Base-by-base conservation (phyloP, 2,329 filamentous ascomycete species). In the Ceratocystis albifundus region DNA sequence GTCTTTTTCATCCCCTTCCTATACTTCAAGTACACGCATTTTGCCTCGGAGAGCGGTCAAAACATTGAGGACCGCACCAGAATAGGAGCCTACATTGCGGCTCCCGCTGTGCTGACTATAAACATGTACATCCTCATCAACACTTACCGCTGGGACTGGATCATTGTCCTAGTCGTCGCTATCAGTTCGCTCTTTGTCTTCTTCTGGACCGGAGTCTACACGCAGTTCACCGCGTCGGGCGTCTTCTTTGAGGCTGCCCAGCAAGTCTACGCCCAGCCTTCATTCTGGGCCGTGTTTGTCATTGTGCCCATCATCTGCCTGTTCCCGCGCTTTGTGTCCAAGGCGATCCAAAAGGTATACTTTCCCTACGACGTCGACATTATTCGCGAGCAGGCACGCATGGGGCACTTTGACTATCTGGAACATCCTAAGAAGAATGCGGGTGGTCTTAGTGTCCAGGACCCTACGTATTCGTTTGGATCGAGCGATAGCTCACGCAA, bases 111-210 rank as follows among this genome's bases (percentile, higher is more conserved):
- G 67, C 78, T 96, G 70, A 87, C 90, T 50, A 95, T 96, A 79
- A 99, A 99, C 76, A 79, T 87, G 68, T 99, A 97, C 78, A 90
- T 99, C 71, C 80, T 99, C 70, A 86, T 97, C 78, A 99, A 99
- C 77, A 95, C 89, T 0, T 97, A 96, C 76, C 85, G 93, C 68
- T 99, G 94, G 94, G 94, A 99, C 75, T 99, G 93, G 93, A 80
- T 99, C 72, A 95, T 95, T 77, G 76, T 92, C 25, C 79, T 96
- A 68, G 87, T 96, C 69, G 88, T 95, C 64, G 77, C 77, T 28
- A 82, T 97, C 75, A 96, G 91, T 76, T 88, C 88, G 69, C 75
- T 97, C 36, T 84, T 96, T 71, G 84, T 97, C 73, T 99, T 91
- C 80, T 88, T 96, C 78, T 97, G 94, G 91, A 96, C 94, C 4